Base-by-base conservation (phyloP, 2,329 filamentous ascomycete species). In the Zymoseptoria crescenta region DNA sequence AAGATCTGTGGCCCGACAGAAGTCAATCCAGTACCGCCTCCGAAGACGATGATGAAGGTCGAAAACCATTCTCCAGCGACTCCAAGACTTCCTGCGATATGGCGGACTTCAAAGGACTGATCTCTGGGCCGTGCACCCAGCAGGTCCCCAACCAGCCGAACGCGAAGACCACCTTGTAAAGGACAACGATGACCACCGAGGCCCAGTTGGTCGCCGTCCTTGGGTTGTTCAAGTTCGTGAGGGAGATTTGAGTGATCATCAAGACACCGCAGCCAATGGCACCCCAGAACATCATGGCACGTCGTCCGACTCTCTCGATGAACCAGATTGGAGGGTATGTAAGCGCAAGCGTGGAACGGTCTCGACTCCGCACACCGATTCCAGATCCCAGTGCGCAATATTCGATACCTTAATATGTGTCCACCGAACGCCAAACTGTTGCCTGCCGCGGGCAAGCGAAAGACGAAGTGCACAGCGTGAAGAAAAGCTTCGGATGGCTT, bases 111-210 rank as follows among this genome's bases (percentile, higher is more conserved):
- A 76, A 65, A 7, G 73, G 73, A 7, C 72, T 72, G 49, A 75
- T 75, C 58, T 74, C 72, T 3, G 72, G 70, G 2, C 70, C 69
- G 56, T 74, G 75, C 4, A 74, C 57, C 72, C 71, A 74, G 16
- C 66, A 66, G 7, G 68, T 64, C 41, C 71, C 70, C 58, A 72
- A 57, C 72, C 71, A 74, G 10, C 69, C 69, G 54, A 65, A 70
- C 0, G 65, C 68, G 52, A 70, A 70, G 19, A 70, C 61, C 9
- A 69, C 55, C 24, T 69, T 67, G 61, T 65, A 71, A 8, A 71
- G 52, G 49, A 68, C 64, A 52, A 72, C 67, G 58, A 68, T 62
- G 2, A 59, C 68, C 0, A 68, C 68, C 13, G 69, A 69, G 16
- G 61, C 58, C 67, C 67, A 70, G 29, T 69, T 66, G 0, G 67